A percentile compares a stretch with the other conserved stretches of the same genome.
Conservation (phyloP, 331 rosid species). For the Dryas integrifolia region DNA sequence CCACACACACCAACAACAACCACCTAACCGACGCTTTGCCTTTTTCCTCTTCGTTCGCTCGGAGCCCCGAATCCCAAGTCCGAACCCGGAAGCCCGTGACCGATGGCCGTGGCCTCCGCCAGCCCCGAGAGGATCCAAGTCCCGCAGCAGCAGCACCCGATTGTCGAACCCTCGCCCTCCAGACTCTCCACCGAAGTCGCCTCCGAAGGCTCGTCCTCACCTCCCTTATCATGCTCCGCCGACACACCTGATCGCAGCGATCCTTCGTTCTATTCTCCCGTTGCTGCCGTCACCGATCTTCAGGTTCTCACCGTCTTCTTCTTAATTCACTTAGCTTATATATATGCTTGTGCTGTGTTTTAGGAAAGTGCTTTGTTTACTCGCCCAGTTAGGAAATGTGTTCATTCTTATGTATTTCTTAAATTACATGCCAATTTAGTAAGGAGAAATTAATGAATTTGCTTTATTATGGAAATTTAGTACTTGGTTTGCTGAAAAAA, state of each 20-base stretch:
- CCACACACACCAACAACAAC: neutral
- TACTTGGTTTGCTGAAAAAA: conserved; percentile 7
- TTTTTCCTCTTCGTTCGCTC: neutral
- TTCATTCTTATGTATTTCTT: neutral
- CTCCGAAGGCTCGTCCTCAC: conserved; percentile 26
- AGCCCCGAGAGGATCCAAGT: conserved; percentile 36
- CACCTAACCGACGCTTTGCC: conserved; percentile 12
- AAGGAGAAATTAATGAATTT: neutral
- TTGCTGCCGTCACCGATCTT: conserved; percentile 48
- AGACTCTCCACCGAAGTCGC: conserved; percentile 31
- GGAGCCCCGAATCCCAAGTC: too few relatives aligned
- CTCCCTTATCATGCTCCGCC: conserved; percentile 17
- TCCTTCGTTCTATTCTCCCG: conserved; percentile 43
- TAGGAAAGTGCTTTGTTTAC: neutral
- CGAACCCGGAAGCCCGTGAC: neutral
- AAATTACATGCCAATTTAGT: neutral
- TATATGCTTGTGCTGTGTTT: neutral
- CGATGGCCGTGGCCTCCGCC: conserved; percentile 44
- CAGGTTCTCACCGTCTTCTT: conserved; percentile 41
- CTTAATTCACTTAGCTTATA: conserved; percentile 12
- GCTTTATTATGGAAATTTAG: neutral
- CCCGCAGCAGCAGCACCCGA: conserved; percentile 28
- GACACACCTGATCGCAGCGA: conserved; percentile 45
- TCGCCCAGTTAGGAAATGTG: neutral
- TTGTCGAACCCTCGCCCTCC: conserved; percentile 42